Conservation (phyloP, 345 rosid genomes). For the Schrenkiella parvula region DNA sequence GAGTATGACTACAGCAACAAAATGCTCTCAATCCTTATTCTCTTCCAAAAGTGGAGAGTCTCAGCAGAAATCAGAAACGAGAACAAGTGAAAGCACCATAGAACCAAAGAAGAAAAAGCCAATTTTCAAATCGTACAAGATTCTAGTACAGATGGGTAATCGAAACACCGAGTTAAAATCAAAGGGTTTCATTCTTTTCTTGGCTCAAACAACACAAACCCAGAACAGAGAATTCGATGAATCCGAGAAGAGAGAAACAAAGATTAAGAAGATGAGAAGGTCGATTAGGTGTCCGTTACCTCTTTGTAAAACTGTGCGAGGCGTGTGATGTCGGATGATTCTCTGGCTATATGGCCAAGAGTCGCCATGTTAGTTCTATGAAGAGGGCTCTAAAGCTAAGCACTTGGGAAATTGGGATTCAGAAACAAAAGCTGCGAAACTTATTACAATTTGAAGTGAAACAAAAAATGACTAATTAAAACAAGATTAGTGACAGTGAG, state of each 20-base stretch:
- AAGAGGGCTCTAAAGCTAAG: not conserved
- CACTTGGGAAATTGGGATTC: not conserved
- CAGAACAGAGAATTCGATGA: not conserved
- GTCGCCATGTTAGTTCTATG: conserved; percentile 40
- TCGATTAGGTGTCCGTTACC: conserved; percentile 30
- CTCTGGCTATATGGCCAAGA: conserved; percentile 82
- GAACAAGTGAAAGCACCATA: not conserved
- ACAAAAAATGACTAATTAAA: not conserved
- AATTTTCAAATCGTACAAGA: not conserved
- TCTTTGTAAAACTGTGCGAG: conserved; percentile 78
- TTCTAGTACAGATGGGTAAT: not conserved
- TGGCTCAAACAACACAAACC: not conserved
- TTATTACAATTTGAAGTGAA: not conserved
- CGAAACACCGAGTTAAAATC: not conserved
- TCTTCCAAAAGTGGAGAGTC: not conserved
- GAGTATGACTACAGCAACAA: not conserved
- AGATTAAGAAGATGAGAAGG: not conserved
- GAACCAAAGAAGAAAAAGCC: not conserved
- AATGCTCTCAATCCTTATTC: not conserved
- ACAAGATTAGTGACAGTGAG: not conserved
- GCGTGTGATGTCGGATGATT: conserved; percentile 64
- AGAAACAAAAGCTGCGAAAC: not conserved
- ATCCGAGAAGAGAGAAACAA: not conserved
- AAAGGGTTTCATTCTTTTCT: not conserved
- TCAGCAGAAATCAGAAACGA: not conserved